phyloP scores from a whole-genome alignment of 768 basidiomycete genomes.

The Goffeauzyma gilvescens region DNA sequence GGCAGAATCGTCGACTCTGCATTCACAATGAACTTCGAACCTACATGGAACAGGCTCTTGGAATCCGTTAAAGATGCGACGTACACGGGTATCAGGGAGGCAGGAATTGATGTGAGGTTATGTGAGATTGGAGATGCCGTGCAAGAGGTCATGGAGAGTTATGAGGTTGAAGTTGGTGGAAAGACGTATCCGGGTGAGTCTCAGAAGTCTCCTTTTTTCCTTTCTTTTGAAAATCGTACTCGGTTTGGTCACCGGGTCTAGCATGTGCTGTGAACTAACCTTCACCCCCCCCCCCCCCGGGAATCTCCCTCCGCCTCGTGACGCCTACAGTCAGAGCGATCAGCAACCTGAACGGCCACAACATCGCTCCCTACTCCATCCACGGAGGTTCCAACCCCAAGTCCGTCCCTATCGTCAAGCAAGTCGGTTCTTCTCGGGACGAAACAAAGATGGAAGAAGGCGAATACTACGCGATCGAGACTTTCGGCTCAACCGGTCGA shows the following conservation, averaged over 20 bases:
- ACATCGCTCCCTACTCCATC: conserved; percentile 73
- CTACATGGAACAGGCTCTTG: conserved; percentile 69
- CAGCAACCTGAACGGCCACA: conserved; percentile 82
- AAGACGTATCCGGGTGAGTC: conserved; percentile 58
- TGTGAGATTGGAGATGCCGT: conserved; percentile 81
- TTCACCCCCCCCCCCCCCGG: not conserved
- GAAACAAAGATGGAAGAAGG: conserved; percentile 98
- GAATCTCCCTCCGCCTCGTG: not conserved
- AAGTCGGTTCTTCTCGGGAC: conserved; percentile 40
- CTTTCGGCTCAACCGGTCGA: conserved; percentile 90
- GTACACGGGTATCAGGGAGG: conserved; percentile 75
- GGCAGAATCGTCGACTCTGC: conserved; percentile 92
- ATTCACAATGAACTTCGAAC: conserved; percentile 74
- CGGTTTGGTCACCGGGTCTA: too few species aligned
- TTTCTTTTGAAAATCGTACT: too few species aligned
- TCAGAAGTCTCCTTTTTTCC: too few species aligned
- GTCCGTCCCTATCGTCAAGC: conserved; percentile 72
- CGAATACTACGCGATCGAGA: conserved; percentile 97
- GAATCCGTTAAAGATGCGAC: conserved; percentile 89
- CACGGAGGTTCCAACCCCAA: conserved; percentile 57
- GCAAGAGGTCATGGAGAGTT: conserved; percentile 97
- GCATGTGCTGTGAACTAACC: too few species aligned
- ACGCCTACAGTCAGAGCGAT: conserved; percentile 62
- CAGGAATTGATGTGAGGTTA: conserved; percentile 84
- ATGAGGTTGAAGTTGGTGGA: conserved; percentile 82